Base-by-base conservation (phyloP, 257 asterid species). In the Fraxinus quadrangulata region DNA sequence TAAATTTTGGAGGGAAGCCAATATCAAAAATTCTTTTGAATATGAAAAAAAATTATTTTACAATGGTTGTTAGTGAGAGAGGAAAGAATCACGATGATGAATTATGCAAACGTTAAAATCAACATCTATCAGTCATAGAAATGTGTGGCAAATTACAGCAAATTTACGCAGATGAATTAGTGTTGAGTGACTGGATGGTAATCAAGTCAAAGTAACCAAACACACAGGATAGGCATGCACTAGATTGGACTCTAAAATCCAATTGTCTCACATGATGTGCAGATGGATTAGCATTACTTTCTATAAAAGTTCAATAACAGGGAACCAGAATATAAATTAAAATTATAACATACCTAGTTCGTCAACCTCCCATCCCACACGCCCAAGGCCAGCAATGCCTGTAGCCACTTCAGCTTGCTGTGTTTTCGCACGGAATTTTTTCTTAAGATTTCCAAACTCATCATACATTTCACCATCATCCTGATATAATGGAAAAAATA, bases 401-500 rank as follows among this genome's bases (percentile, higher is more conserved):
- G 66, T 92, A 71, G 91, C 83, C 7, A 78, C 86, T 78, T 93
- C 97, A 75, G 88, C 86, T 84, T 88, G 91, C 65, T 91, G 98
- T 47, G 91, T 85, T 87, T 92, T 95, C 13, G 92, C 94, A 24
- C 98, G 99, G 78, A 95, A 95, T 83, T 92, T 95, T 87, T 95
- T 95, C 93, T 95, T 95, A 36, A 95, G 98, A 82, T 93, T 95
- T 73, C 99, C 99, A 87, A 95, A 95, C 90, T 95, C 99, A 67
- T 95, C 99, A 45, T 95, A 95, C 97, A 95, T 90, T 90, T 95
- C 99, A 81, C 98, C 99, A 80, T 95, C 99, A 89, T 95, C 99
- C 99, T 95, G 89, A 74, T 49, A 85, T 79, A 51, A 82, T 49
- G 33, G 36, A 23, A 40, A 82, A 13, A 70, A 68, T 72, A 30